These are phyloP conservation scores for Cladosporium sp. DNA, from an alignment of 2,329 filamentous ascomycete species.

Conservation along the genomic window DNA sequence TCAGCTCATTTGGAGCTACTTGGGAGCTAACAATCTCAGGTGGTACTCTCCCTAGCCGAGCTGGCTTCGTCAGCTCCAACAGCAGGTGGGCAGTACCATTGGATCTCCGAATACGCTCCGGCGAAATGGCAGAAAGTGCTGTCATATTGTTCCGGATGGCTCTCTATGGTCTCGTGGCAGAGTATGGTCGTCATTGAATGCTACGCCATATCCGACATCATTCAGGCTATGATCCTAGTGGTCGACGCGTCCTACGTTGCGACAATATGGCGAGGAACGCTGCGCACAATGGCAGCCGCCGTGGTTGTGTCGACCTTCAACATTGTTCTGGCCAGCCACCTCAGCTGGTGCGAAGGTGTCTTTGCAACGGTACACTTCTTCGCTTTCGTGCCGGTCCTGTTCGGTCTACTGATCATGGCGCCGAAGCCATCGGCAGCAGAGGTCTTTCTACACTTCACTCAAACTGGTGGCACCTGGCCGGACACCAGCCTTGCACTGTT, in stretches of 20 bases:
- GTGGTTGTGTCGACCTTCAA: slow-evolving; percentile 33
- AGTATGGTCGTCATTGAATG: slow-evolving; percentile 21
- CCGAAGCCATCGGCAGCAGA: slow-evolving; percentile 16
- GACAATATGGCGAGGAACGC: slow-evolving; percentile 30
- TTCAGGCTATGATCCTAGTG: slow-evolving; percentile 15
- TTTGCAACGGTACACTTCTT: slow-evolving; percentile 38
- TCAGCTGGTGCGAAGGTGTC: slow-evolving; percentile 36
- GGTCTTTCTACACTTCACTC: slow-evolving; percentile 15
- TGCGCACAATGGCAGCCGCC: slow-evolving; percentile 31
- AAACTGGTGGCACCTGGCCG: slow-evolving; percentile 40
- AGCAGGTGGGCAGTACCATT: slow-evolving; percentile 36
- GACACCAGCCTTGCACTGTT: slow-evolving; percentile 33
- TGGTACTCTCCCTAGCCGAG: slow-evolving; percentile 40
- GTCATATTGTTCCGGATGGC: slow-evolving; percentile 18
- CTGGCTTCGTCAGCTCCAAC: slow-evolving; percentile 38
- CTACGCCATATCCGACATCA: slow-evolving; percentile 16
- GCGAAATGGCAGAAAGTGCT: slow-evolving; percentile 31
- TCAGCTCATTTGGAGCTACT: no score
- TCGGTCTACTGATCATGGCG: slow-evolving; percentile 34
- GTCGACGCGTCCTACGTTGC: slow-evolving; percentile 22
- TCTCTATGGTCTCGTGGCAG: slow-evolving; percentile 20
- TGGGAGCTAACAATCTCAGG: not conserved
- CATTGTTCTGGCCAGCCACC: slow-evolving; percentile 33
- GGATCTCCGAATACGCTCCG: slow-evolving; percentile 38
- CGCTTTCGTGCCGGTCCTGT: slow-evolving; percentile 37